A percentile compares a stretch with the other conserved stretches of the same genome.
Conservation (phyloP, 2,329 filamentous ascomycete species). For the Phyllosticta citrichinensis region DNA sequence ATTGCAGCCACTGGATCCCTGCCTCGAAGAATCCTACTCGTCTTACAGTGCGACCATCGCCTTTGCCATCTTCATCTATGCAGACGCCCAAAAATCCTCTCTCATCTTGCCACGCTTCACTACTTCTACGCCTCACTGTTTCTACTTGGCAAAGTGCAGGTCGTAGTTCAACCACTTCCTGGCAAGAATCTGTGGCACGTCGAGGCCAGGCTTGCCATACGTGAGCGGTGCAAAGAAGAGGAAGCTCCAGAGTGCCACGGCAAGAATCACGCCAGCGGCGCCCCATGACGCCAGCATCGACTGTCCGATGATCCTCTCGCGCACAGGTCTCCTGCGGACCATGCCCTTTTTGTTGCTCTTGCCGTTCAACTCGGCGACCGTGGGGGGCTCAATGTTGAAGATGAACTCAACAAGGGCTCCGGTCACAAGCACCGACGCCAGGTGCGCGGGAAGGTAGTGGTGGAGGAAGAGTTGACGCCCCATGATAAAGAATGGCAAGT, state of each 20-base stretch:
- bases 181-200: conserved; percentile 63
- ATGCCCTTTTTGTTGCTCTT: conserved; percentile 22
- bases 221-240: conserved; percentile 91
- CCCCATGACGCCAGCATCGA: conserved; percentile 72
- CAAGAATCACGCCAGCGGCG: conserved; percentile 60
- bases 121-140: no score
- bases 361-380: conserved; percentile 23
- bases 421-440: conserved; percentile 81
- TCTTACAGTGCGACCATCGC: neutral
- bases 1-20: neutral
- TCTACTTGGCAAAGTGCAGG: conserved; percentile 94
- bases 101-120: neutral
- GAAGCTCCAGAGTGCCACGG: conserved; percentile 64
- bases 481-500: conserved; percentile 97
- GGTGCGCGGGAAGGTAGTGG: conserved; percentile 90
- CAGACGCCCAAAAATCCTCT: neutral
- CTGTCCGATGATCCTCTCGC: conserved; percentile 70
- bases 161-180: conserved; percentile 97
- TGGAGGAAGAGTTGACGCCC: conserved; percentile 95
- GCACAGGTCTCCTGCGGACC: conserved; percentile 51
- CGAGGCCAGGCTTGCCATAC: conserved; percentile 85
- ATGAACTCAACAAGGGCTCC: conserved; percentile 91
- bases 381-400: conserved; percentile 74
- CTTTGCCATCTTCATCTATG: neutral
- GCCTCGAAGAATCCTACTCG: neutral